Conservation (phyloP, 805 yeast genomes). For the Yamadazyma akitaensis region DNA sequence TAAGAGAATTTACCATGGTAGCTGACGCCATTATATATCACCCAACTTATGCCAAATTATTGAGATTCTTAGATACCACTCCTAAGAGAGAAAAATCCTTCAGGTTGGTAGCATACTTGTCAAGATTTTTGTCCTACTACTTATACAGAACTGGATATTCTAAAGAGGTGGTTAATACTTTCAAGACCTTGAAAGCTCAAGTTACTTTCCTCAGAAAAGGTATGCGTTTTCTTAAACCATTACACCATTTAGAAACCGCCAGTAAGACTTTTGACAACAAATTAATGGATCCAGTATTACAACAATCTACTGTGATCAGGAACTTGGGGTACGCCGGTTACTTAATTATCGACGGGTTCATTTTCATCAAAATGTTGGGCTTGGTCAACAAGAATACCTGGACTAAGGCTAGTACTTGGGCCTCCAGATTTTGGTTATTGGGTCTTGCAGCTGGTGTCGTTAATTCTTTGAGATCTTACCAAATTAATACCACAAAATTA, state of each 20-base stretch:
- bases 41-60: slow-evolving; percentile 61
- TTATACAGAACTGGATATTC: slow-evolving; percentile 55
- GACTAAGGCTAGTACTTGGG: slow-evolving; percentile 50
- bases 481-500: slow-evolving; percentile 41
- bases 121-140: slow-evolving; percentile 67
- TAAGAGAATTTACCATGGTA: slow-evolving; percentile 10
- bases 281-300: slow-evolving; percentile 57
- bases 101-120: slow-evolving; percentile 76
- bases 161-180: slow-evolving; percentile 42
- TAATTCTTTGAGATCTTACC: slow-evolving; percentile 53
- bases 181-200: slow-evolving; percentile 57
- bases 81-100: slow-evolving; percentile 79
- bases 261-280: slow-evolving; percentile 66
- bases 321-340: slow-evolving; percentile 63
- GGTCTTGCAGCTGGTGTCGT: slow-evolving; percentile 63
- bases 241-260: slow-evolving; percentile 68
- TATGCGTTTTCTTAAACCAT: slow-evolving; percentile 78
- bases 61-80: slow-evolving; percentile 62
- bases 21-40: slow-evolving; percentile 65
- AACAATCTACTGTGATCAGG: slow-evolving; percentile 50
- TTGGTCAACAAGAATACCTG: slow-evolving; percentile 47
- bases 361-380: slow-evolving; percentile 59
- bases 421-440: slow-evolving; percentile 73
- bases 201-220: slow-evolving; percentile 76
- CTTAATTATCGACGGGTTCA: slow-evolving; percentile 59